A percentile compares a stretch with the other conserved stretches of the same genome.
These are phyloP conservation scores for Aureobasidium sp. DNA, from an alignment of 2,329 filamentous ascomycete genomes.

Conservation along the genomic window DNA sequence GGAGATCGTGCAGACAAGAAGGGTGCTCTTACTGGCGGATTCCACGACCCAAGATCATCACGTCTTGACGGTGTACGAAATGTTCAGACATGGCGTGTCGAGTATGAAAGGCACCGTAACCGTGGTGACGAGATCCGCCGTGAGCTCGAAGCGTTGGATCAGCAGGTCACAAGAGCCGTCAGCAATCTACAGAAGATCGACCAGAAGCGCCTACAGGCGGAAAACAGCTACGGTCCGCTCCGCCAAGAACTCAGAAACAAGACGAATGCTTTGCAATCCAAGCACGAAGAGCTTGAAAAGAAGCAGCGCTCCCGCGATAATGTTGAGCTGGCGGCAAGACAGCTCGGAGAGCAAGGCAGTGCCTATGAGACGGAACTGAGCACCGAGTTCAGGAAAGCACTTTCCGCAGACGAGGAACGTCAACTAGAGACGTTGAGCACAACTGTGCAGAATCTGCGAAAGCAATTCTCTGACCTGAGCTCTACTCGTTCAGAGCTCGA, in stretches of 20 bases:
- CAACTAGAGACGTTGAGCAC: conserved; percentile 66
- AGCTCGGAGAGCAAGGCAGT: conserved; percentile 63
- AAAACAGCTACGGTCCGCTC: conserved; percentile 75
- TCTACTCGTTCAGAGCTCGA: conserved; percentile 70
- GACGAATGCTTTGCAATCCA: conserved; percentile 65
- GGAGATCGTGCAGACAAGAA: conserved; percentile 93
- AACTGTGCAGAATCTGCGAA: conserved; percentile 65
- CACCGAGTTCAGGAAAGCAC: conserved; percentile 85
- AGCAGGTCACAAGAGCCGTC: conserved; percentile 81
- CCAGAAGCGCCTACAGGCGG: conserved; percentile 68
- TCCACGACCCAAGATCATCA: conserved; percentile 77
- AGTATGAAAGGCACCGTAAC: conserved; percentile 60
- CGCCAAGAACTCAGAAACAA: conserved; percentile 70
- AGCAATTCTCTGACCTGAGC: conserved; percentile 69
- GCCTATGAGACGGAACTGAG: conserved; percentile 74
- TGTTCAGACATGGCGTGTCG: conserved; percentile 66
- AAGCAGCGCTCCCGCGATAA: conserved; percentile 59
- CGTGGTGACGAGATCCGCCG: conserved; percentile 59
- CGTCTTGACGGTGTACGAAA: conserved; percentile 77
- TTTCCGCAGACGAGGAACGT: conserved; percentile 74
- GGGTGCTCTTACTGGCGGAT: conserved; percentile 91
- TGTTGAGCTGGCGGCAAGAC: conserved; percentile 53
- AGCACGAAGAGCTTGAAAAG: conserved; percentile 64
- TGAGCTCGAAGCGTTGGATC: conserved; percentile 72
- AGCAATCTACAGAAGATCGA: conserved; percentile 77